Evolutionary conservation across 208 protist genomes (phyloP).

Genomic region (Trypanosomatidae sp.): DNA sequence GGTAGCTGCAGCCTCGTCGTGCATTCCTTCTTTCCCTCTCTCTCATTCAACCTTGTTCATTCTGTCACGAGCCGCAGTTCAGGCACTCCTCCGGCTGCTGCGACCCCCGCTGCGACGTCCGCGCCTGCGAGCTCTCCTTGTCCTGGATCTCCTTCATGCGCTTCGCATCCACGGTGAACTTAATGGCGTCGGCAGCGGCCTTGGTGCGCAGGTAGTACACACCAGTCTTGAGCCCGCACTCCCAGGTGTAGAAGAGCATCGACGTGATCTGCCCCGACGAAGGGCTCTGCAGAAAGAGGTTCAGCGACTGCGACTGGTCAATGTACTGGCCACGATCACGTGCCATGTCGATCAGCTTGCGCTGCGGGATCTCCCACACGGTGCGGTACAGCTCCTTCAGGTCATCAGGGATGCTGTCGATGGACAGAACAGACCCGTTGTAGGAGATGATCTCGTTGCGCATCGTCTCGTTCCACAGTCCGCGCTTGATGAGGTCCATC

Average conservation of each 20-base stretch:
- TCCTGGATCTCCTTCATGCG: slow-evolving; percentile 73
- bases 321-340: slow-evolving; percentile 99
- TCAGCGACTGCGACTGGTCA: slow-evolving; percentile 98
- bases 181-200: slow-evolving; percentile 98
- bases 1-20: too few species aligned
- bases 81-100: slow-evolving; percentile 75
- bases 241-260: slow-evolving; percentile 99
- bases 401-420: slow-evolving; percentile 94
- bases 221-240: slow-evolving; percentile 99
- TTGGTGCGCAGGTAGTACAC: slow-evolving; percentile 99
- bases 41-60: too few species aligned
- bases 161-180: slow-evolving; percentile 98
- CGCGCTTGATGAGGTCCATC: slow-evolving; percentile 92
- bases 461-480: slow-evolving; percentile 94
- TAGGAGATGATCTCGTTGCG: slow-evolving; percentile 96
- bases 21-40: too few species aligned
- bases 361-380: slow-evolving; percentile 99
- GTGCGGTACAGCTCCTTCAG: slow-evolving; percentile 98
- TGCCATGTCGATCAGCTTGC: slow-evolving; percentile 98
- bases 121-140: slow-evolving; percentile 13
- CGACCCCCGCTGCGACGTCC: slow-evolving; percentile 1
- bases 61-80: slow-evolving; percentile 68
- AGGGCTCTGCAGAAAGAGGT: slow-evolving; percentile 97
- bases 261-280: slow-evolving; percentile 96
- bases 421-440: slow-evolving; percentile 96